A percentile compares a stretch with the other conserved stretches of the same genome.
Evolutionary conservation across 129 eudicot genomes (phyloP).

Genomic region (Logfia minima): DNA sequence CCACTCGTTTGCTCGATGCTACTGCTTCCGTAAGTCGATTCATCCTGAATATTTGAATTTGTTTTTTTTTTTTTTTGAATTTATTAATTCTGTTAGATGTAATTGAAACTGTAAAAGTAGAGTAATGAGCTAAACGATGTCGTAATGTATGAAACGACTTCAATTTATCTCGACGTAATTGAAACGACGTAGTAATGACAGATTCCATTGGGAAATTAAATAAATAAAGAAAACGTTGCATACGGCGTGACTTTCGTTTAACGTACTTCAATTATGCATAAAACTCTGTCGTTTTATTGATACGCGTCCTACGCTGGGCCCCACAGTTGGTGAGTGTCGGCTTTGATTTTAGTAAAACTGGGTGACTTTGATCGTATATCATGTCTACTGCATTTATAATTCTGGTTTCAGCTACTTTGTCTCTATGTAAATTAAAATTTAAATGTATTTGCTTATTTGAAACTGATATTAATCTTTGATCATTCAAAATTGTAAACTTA

Average conservation of each 20-base stretch:
- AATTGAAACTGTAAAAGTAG: background rate
- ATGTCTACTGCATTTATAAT: background rate
- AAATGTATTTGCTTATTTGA: background rate
- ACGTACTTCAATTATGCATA: conserved; percentile 11
- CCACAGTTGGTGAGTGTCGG: conserved; percentile 14
- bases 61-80: background rate
- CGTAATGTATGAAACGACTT: background rate
- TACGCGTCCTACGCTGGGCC: conserved; percentile 21
- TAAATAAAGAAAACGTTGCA: conserved; percentile 6
- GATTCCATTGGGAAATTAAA: conserved; percentile 26
- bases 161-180: background rate
- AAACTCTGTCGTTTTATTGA: conserved; percentile 14
- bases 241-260: conserved; percentile 30
- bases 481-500: no score
- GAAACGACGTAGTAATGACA: conserved; percentile 11
- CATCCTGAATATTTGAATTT: background rate
- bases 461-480: no score
- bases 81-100: background rate
- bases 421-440: background rate
- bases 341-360: conserved; percentile 1
- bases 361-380: background rate
- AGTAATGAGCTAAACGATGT: background rate
- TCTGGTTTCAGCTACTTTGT: conserved; percentile 23
- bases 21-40: conserved; percentile 29
- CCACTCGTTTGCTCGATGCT: conserved; percentile 37